Evolutionary conservation across 192 early-diverging fungal genomes (phyloP), one percentile per base, ranked within the genome.

Genomic region (Funneliformis geosporum): DNA sequence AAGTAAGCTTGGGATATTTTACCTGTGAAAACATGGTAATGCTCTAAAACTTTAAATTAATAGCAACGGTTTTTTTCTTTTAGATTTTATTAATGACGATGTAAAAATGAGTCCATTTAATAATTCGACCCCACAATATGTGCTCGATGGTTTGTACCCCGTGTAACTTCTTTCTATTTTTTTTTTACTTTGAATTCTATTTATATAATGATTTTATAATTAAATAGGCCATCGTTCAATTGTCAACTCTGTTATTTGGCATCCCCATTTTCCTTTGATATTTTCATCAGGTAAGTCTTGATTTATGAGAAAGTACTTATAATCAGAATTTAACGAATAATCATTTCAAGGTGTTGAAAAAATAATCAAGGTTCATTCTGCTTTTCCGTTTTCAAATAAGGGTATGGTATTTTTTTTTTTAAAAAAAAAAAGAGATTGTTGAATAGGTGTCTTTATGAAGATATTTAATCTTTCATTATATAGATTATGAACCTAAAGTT

Each of bases 381-480:
- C 62, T 64, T 64, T 64, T 64, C 62, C 62, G 25, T 64, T 64
- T 64, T 64, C 62, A 27, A 28, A 64, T 64, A 64, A 64, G 21
- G 50, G 50, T 55, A 55, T 55, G 50, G 16, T 6, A 55, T 6
- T 1, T 50, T 16, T 50, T 55, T 55, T 55, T 33, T 2, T 2
- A 33, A 33, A 33, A 33, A 33, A 55, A n/a, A n/a, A n/a, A n/a
- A n/a, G n/a, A n/a, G n/a, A 21, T n/a, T 55, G 50, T 21, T 7
- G 1, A 7, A 55, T 4, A 21, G 7, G 18, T n/a, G 5, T 44
- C 6, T 44, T 44, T 50, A 50, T 50, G 4, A 18, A 6, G 50
- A 55, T 55, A 21, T 55, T 16, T 21, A 55, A 16, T 55, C 18
- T 11, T 55, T 18, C 16, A 21, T 21, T 55, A 2, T 55, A 55